Evolutionary conservation across 768 basidiomycete species (phyloP), one percentile per base, ranked within the genome.

Genomic region (Filobasidium wieringae): DNA sequence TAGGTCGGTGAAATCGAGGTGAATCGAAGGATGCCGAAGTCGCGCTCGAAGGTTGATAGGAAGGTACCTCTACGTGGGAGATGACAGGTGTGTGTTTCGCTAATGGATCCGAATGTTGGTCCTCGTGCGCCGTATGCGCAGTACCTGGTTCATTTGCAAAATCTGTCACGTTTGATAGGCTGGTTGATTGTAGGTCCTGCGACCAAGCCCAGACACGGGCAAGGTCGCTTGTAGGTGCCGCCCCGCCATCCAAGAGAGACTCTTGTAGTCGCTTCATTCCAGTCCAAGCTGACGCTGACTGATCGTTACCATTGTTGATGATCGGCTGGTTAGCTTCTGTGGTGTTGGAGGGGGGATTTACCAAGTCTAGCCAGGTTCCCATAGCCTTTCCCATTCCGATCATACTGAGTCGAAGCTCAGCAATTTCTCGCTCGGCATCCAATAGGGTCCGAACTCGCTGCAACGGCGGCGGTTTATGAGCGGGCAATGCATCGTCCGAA

Each of bases 371-470:
- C 68, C 68, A 70, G 22, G 65, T 64, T 7, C 60, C 40, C 67
- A 73, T 68, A 4, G 66, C 67, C 58, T 69, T 70, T 19, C 72
- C 72, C 72, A 73, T 73, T 0, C 72, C 72, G 7, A 71, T 29
- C 72, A 73, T 71, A 3, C 66, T 69, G 32, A 71, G 50, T 26
- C 68, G 62, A 15, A 73, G 52, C 24, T 73, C 72, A 9, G 70
- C 70, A 51, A 73, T 62, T 41, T 73, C 68, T 51, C 66, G 36
- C 49, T 73, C 70, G 6, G 68, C 66, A 41, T 72, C 70, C 41
- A 60, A 37, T 0, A 67, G 33, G 1, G 62, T 66, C 39, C 65
- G 60, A 41, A 57, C 57, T 24, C 47, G 56, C 6, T 36, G 14
- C 5, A 31, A 34, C 1, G n/a, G 34, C 19, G 34, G 64, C 58